Evolutionary conservation across 108 stramenopile genomes (phyloP).

Genomic region (Pseudonitzschia multiseries): DNA sequence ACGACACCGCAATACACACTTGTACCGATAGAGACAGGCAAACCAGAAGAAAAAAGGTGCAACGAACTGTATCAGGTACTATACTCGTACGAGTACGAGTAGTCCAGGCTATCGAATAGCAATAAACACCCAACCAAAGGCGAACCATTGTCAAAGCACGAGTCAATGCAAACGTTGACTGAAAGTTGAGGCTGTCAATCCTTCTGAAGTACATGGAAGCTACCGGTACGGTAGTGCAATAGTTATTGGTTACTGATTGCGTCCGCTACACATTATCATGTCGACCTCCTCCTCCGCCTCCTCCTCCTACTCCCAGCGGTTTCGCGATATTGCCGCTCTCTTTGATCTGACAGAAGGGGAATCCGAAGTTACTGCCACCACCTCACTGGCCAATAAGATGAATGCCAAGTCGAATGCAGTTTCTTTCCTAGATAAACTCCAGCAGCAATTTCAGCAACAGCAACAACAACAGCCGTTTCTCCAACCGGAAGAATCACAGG

Average conservation of each 20-base stretch:
- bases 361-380: not conserved
- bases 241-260: not conserved
- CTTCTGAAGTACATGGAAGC: not conserved
- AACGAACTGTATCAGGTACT: not conserved
- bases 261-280: not conserved
- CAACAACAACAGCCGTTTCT: not conserved
- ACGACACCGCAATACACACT: too few relatives aligned
- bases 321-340: slow-evolving; percentile 4
- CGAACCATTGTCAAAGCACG: not conserved
- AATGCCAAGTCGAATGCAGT: not conserved
- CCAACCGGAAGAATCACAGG: not conserved
- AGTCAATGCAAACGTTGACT: not conserved
- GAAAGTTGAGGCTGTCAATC: not conserved
- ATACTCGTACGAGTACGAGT: too few relatives aligned
- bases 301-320: slow-evolving; percentile 1
- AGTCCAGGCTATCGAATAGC: not conserved
- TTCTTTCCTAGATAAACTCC: not conserved
- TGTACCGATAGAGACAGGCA: too few relatives aligned
- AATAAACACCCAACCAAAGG: not conserved
- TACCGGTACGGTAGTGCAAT: too few relatives aligned
- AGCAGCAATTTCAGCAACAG: not conserved
- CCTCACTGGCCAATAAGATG: not conserved
- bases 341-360: not conserved
- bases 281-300: not conserved
- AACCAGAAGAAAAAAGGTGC: not conserved